These are phyloP conservation scores for Eucalyptus rudis DNA, from an alignment of 345 rosid genomes.

Conservation along the genomic window DNA sequence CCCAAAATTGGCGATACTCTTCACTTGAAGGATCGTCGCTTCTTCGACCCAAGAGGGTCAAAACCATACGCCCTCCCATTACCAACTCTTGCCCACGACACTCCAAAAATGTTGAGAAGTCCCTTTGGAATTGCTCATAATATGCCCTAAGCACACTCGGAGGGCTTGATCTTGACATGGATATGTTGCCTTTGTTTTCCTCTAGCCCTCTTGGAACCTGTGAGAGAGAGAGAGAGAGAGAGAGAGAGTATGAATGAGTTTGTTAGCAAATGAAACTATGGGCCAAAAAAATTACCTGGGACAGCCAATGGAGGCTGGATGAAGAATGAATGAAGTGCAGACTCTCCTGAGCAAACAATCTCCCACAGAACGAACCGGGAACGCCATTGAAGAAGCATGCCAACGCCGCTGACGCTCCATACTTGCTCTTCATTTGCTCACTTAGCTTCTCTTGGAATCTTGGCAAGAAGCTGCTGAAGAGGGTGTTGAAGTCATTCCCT, in stretches of 20 bases:
- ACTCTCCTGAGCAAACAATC: constrained; percentile 21
- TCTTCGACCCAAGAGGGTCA: constrained; percentile 20
- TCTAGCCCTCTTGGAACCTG: constrained; percentile 22
- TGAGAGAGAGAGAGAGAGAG: neutral
- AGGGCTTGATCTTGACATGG: constrained; percentile 6
- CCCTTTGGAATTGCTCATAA: constrained; percentile 23
- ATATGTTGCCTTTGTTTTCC: constrained; percentile 7
- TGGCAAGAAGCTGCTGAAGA: too few species aligned
- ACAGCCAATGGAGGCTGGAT: constrained; percentile 41
- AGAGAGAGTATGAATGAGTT: too few species aligned
- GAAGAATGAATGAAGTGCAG: constrained; percentile 36
- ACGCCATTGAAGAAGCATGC: constrained; percentile 15
- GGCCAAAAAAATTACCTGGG: constrained; percentile 11
- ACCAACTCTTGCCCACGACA: constrained; percentile 27
- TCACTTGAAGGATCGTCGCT: neutral
- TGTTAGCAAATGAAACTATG: neutral
- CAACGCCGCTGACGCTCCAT: neutral
- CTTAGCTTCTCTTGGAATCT: too few species aligned
- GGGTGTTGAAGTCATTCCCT: too few species aligned
- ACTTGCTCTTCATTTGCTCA: neutral
- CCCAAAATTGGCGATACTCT: constrained; percentile 3
- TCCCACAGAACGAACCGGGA: constrained; percentile 36
- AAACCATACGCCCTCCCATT: constrained; percentile 24
- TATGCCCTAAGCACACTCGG: constrained; percentile 16
- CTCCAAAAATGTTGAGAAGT: constrained; percentile 27